These are phyloP conservation scores for Scortechinia acanthostroma DNA, from an alignment of 2,329 filamentous ascomycete species.

Conservation along the genomic window DNA sequence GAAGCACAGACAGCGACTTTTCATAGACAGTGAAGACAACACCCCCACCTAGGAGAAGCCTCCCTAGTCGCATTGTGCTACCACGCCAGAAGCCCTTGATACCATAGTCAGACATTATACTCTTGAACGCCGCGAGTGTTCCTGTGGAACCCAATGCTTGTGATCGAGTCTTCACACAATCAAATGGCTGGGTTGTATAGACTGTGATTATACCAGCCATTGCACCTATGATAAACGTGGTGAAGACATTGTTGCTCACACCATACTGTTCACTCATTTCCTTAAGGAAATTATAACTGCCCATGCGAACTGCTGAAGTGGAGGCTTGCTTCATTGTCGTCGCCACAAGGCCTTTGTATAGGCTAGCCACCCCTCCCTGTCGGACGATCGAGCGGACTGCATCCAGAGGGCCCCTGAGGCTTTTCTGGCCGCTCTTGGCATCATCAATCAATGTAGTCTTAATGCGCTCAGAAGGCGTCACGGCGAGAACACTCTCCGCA, in stretches of 20 bases:
- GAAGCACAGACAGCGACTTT: slow-evolving; percentile 27
- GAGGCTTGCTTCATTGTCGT: slow-evolving; percentile 38
- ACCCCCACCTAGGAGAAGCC: slow-evolving; percentile 59
- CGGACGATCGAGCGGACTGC: slow-evolving; percentile 20
- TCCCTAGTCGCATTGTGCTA: slow-evolving; percentile 59
- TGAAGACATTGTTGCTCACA: slow-evolving; percentile 8
- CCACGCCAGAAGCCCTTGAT: slow-evolving; percentile 59
- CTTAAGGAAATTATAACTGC: slow-evolving; percentile 36
- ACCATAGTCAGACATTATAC: slow-evolving; percentile 46
- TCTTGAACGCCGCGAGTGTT: slow-evolving; percentile 44
- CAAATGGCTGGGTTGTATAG: slow-evolving; percentile 51
- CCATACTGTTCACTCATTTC: slow-evolving; percentile 14
- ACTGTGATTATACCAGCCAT: slow-evolving; percentile 54
- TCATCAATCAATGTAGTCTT: slow-evolving; percentile 52
- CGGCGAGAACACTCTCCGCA: slow-evolving; percentile 53
- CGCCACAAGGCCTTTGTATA: slow-evolving; percentile 33
- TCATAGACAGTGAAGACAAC: slow-evolving; percentile 61
- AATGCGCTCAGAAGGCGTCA: slow-evolving; percentile 62
- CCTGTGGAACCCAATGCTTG: slow-evolving; percentile 50
- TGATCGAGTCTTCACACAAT: slow-evolving; percentile 55
- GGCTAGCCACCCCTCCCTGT: slow-evolving; percentile 27
- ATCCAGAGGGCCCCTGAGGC: slow-evolving; percentile 18
- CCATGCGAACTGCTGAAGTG: slow-evolving; percentile 36
- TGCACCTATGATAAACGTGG: slow-evolving; percentile 56
- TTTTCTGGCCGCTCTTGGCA: slow-evolving; percentile 15